Base-by-base conservation (phyloP, 2,329 filamentous ascomycete genomes). In the Trichoderma koningii region DNA sequence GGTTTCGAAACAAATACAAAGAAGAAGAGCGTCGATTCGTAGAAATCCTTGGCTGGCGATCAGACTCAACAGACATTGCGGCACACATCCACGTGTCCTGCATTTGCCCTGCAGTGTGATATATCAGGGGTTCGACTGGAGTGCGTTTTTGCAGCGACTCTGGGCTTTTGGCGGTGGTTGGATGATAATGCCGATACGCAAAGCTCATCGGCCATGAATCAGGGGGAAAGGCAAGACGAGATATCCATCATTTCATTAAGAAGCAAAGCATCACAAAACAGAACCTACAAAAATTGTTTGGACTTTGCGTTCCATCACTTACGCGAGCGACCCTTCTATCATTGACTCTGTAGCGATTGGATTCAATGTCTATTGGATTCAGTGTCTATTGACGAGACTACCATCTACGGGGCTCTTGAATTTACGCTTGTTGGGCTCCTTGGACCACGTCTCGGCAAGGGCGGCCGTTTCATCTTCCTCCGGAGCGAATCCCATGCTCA, bases 381-480 rank as follows among this genome's bases (percentile, higher is more conserved):
- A 77, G 63, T 74, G 72, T 69, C 76, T 75, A 68, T 78, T 78
- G 34, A 85, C 79, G 62, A 82, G 72, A 69, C 83, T 84, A 44
- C 81, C 82, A 63, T 86, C 84, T 7, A 86, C 82, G 4, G 79
- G 76, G 66, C 84, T 87, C 74, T 77, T 82, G 70, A 82, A 85
- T 64, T 76, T 79, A 63, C 79, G 79, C 51, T 78, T 75, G 41
- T 75, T 75, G 17, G 80, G 81, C 66, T 85, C 83, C 55, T 78
- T 78, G 2, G 84, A 80, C 89, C 92, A 98, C 1, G 93, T 97
- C 76, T 94, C 91, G 0, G 90, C 92, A 30, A 93, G 78, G 9
- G 87, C 89, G 55, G 88, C 84, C 69, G 90, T 88, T 0, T 90
- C 88, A 70, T 96, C 91, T 70, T 96, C 89, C 66, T 96, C 92